Percentiles rank a stretch among this genome's conserved stretches.
Conservation (phyloP, 2,329 filamentous ascomycete genomes). For the Fusarium sp. region DNA sequence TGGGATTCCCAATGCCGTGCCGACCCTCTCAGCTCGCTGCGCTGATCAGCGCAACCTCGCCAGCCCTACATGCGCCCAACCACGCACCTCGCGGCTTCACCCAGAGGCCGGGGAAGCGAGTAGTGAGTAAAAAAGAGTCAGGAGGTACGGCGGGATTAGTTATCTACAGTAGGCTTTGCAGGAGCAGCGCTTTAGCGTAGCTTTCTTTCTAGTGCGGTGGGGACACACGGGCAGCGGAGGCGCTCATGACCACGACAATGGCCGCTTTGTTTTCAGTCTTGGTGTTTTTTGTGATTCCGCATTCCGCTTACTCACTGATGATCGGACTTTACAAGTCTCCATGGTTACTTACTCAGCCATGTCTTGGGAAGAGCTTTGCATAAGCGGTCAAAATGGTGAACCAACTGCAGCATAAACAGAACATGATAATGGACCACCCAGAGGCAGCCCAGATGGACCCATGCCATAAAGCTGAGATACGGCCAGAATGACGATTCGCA, state of each 20-base stretch:
- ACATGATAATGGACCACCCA: background rate
- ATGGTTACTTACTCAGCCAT: conserved; percentile 12
- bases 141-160: conserved; percentile 2
- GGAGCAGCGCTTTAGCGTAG: conserved; percentile 2
- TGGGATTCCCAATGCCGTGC: conserved; percentile 25
- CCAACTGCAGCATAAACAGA: background rate
- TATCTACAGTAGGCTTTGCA: background rate
- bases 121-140: background rate
- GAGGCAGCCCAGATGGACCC: conserved; percentile 7
- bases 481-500: conserved; percentile 21
- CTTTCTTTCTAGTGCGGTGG: conserved; percentile 15
- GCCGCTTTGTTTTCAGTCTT: background rate
- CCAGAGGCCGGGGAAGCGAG: conserved; percentile 16
- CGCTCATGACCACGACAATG: conserved; percentile 16
- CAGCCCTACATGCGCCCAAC: conserved; percentile 26
- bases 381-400: background rate
- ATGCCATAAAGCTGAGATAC: conserved; percentile 18
- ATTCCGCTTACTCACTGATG: conserved; percentile 30
- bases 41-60: conserved; percentile 12
- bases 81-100: conserved; percentile 18
- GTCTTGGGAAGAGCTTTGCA: background rate
- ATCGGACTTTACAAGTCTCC: conserved; percentile 3
- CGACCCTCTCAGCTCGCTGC: conserved; percentile 6
- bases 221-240: conserved; percentile 6
- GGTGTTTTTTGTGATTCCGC: conserved; percentile 12